Conservation (phyloP, 768 basidiomycete genomes). For the Gymnopilus junonius region DNA sequence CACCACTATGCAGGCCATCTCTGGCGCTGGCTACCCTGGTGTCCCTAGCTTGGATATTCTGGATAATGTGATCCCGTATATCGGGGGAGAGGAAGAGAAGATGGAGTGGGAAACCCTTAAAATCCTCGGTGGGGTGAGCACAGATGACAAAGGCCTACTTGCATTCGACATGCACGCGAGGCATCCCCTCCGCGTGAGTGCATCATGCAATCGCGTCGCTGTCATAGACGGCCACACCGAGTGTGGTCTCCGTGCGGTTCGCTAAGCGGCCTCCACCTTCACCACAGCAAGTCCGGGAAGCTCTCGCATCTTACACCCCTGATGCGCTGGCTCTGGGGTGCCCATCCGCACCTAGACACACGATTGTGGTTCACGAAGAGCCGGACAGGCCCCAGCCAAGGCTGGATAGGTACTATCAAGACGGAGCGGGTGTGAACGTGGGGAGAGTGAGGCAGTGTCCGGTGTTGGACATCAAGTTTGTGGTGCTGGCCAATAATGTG, state of each 20-base stretch:
- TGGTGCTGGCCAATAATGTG: conserved; percentile 92
- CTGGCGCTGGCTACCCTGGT: conserved; percentile 97
- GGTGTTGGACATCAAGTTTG: conserved; percentile 96
- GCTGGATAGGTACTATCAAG: conserved; percentile 86
- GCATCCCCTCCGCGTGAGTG: conserved; percentile 88
- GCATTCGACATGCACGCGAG: conserved; percentile 84
- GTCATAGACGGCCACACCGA: conserved; percentile 96
- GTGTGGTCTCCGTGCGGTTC: conserved; percentile 88
- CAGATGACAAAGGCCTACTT: conserved; percentile 56
- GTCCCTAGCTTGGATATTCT: conserved; percentile 88
- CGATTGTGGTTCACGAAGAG: conserved; percentile 92
- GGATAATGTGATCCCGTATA: conserved; percentile 96
- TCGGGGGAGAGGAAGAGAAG: conserved; percentile 94
- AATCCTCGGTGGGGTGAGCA: conserved; percentile 84
- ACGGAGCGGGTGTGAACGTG: conserved; percentile 90
- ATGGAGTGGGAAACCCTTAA: conserved; percentile 99
- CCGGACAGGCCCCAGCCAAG: conserved; percentile 93
- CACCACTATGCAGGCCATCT: conserved; percentile 98
- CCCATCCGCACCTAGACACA: conserved; percentile 84
- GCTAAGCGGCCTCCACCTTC: conserved; percentile 77
- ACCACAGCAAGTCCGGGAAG: conserved; percentile 86
- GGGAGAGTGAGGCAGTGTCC: conserved; percentile 89
- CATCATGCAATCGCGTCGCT: conserved; percentile 93
- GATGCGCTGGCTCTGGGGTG: conserved; percentile 77
- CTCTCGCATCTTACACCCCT: conserved; percentile 72